Evolutionary conservation across 352 stramenopile species (phyloP).

Genomic region (Globisporangium cederbergense): DNA sequence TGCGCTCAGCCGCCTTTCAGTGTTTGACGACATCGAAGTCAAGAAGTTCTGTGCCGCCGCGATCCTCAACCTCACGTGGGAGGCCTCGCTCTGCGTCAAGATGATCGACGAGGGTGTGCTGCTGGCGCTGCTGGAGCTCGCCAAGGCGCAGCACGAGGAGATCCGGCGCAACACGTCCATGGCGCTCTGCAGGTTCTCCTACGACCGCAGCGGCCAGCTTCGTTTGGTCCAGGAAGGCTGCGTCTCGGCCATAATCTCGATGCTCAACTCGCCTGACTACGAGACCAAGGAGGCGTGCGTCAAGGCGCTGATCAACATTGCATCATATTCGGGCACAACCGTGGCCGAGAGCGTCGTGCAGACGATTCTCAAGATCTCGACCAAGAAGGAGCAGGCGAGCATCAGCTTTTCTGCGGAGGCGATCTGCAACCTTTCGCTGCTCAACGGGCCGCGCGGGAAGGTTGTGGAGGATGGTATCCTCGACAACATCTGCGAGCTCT

Average conservation of each 20-base stretch:
- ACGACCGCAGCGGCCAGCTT: conserved; percentile 63
- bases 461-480: conserved; percentile 79
- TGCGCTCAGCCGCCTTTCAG: conserved; percentile 62
- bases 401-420: conserved; percentile 61
- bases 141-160: conserved; percentile 77
- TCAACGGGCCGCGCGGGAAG: conserved; percentile 64
- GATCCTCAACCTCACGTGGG: conserved; percentile 76
- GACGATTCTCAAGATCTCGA: conserved; percentile 71
- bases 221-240: conserved; percentile 79
- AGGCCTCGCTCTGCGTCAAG: conserved; percentile 30
- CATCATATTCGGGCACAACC: conserved; percentile 49
- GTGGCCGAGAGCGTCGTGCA: conserved; percentile 78
- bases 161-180: conserved; percentile 82
- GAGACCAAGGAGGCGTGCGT: conserved; percentile 82
- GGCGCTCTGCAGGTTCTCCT: conserved; percentile 79
- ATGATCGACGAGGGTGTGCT: conserved; percentile 82
- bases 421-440: conserved; percentile 76
- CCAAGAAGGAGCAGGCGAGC: conserved; percentile 54
- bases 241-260: conserved; percentile 78
- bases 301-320: conserved; percentile 86
- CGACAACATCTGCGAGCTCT: conserved; percentile 68
- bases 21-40: conserved; percentile 80
- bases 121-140: conserved; percentile 65
- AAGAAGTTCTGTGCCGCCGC: conserved; percentile 81
- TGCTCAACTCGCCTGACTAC: conserved; percentile 77